Base-by-base conservation (phyloP, 2,329 filamentous ascomycete genomes). In the Ophiostoma pallidulum region DNA sequence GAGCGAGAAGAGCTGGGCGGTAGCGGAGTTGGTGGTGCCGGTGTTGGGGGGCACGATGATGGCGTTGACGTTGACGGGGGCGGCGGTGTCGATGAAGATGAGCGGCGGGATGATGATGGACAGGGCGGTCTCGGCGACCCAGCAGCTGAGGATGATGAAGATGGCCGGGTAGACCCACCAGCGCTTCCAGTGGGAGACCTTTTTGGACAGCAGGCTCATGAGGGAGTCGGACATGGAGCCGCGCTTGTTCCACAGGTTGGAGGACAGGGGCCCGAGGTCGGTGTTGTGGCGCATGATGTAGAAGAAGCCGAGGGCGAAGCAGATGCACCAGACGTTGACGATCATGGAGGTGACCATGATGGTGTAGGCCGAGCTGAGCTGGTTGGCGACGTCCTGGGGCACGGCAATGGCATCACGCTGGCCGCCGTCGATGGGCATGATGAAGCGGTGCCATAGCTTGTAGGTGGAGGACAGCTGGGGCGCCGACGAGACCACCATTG, bases 81-180 rank as follows among this genome's bases (percentile, higher is more conserved):
- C 50, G 19, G 50, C 50, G 3, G 39, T 44, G 28, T 52, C 50
- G 26, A 52, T 47, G 22, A 52, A 52, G 26, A 52, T 52, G 39
- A 49, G 48, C 19, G 38, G 33, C 20, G 50, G 50, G 8, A 52
- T 10, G 14, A 52, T 28, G 24, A 52, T 52, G 40, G 47, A 49
- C 39, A 52, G 44, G 13, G 28, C 50, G 2, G 47, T 49, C 31
- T 52, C 47, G 18, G 50, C 50, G 6, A 41, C 40, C 50, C 50
- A 52, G 44, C 50, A 52, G 36, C 40, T 36, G 36, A 52, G 4
- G 16, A 52, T 47, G 40, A 52, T 52, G 19, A 36, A 19, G 7
- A 52, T 52, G 36, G 50, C 50, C 31, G 47, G 50, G 47, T 52
- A 52, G 3, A 52, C 50, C 50, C 50, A 52, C 50, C 50, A 52